Conservation (phyloP, 345 rosid species). For the Salix purpurea region DNA sequence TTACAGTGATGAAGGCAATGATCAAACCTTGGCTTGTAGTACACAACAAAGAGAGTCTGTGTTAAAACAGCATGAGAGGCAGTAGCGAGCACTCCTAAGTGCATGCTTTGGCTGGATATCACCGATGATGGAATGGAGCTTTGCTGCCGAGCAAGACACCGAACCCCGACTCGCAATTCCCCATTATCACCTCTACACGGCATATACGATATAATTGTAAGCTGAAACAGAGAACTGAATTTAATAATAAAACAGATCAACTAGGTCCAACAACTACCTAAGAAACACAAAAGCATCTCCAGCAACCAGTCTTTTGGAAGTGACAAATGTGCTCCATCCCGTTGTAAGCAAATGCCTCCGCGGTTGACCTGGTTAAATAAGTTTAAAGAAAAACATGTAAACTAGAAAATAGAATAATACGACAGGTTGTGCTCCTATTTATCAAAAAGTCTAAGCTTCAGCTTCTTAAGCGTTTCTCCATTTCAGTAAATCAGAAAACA, state of each 20-base stretch:
- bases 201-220: background rate
- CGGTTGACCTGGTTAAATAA: constrained; percentile 58
- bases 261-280: constrained; percentile 39
- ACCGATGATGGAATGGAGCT: constrained; percentile 80
- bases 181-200: constrained; percentile 59
- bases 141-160: constrained; percentile 64
- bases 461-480: background rate
- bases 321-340: constrained; percentile 94
- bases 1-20: background rate
- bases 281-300: constrained; percentile 88
- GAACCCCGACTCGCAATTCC: constrained; percentile 74
- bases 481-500: background rate
- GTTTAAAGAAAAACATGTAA: background rate
- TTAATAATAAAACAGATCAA: constrained; percentile 5
- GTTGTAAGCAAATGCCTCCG: constrained; percentile 91
- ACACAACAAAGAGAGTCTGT: constrained; percentile 67
- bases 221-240: background rate
- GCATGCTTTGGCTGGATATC: constrained; percentile 94
- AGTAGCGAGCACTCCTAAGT: constrained; percentile 90
- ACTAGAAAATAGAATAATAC: background rate
- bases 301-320: constrained; percentile 81
- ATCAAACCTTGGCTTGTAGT: constrained; percentile 81
- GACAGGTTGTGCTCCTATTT: background rate
- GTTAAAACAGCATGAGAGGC: constrained; percentile 78
- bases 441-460: background rate